phyloP scores from a whole-genome alignment of 2,329 filamentous ascomycete species.

The Lasiodiplodia sp. region DNA sequence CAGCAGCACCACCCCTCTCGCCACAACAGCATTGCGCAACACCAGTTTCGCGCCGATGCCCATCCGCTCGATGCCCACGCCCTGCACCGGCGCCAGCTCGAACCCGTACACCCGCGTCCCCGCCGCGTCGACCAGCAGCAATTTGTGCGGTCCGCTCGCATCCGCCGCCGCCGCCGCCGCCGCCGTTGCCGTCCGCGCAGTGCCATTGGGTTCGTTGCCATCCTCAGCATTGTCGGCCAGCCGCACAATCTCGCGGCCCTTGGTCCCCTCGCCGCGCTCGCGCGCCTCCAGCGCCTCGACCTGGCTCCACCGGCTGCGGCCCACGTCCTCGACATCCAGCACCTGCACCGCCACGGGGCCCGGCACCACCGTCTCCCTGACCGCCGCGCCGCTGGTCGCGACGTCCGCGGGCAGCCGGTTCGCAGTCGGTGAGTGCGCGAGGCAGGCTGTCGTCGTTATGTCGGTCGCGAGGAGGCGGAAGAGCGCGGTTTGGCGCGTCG shows the following conservation, averaged over 20 bases:
- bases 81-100: slow-evolving; percentile 62
- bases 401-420: slow-evolving; percentile 65
- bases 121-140: slow-evolving; percentile 80
- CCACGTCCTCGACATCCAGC: slow-evolving; percentile 84
- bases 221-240: slow-evolving; percentile 58
- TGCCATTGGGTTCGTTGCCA: slow-evolving; percentile 34
- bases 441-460: slow-evolving; percentile 73
- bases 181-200: slow-evolving; percentile 27
- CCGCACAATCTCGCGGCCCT: slow-evolving; percentile 82
- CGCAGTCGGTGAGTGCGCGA: slow-evolving; percentile 48
- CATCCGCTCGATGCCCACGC: slow-evolving; percentile 76
- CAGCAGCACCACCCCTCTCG: slow-evolving; percentile 80
- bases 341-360: slow-evolving; percentile 79
- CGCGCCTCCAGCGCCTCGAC: slow-evolving; percentile 80
- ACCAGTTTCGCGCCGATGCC: slow-evolving; percentile 84
- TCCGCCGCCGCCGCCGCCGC: slow-evolving; percentile 57
- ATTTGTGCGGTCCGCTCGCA: slow-evolving; percentile 83
- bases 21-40: slow-evolving; percentile 70
- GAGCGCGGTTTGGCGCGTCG: slow-evolving; percentile 79
- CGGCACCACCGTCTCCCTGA: slow-evolving; percentile 64
- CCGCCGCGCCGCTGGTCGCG: slow-evolving; percentile 53
- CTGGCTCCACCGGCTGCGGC: slow-evolving; percentile 82
- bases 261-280: slow-evolving; percentile 74
- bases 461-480: slow-evolving; percentile 82
- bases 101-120: slow-evolving; percentile 78